These are phyloP conservation scores for Stromatinia cepivora DNA, from an alignment of 2,329 filamentous ascomycete genomes.

Conservation along the genomic window DNA sequence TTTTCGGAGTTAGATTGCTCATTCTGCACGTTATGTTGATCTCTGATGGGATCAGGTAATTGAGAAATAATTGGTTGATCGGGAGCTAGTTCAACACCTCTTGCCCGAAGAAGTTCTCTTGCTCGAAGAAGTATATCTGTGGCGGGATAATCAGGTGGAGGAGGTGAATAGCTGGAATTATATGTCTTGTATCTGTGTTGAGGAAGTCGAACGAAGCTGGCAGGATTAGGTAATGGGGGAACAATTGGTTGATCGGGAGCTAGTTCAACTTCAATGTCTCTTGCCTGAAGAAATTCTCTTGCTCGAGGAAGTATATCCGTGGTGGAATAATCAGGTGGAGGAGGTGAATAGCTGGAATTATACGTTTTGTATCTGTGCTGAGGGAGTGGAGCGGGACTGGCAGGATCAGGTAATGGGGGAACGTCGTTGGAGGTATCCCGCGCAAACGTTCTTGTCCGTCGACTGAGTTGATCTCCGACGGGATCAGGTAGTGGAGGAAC, in stretches of 20 bases:
- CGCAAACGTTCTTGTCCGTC: too few relatives aligned
- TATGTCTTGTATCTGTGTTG: not conserved
- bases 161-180: not conserved
- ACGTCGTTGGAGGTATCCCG: too few relatives aligned
- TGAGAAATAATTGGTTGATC: too few relatives aligned
- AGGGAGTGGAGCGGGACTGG: not conserved
- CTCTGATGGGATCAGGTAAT: too few relatives aligned
- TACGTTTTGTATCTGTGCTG: not conserved
- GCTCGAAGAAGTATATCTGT: not conserved
- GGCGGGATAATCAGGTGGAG: too few relatives aligned
- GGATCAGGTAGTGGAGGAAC: too few relatives aligned
- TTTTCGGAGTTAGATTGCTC: too few relatives aligned
- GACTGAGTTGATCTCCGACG: too few relatives aligned
- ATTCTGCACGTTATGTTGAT: not conserved
- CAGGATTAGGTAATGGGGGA: too few relatives aligned
- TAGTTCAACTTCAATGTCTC: not conserved
- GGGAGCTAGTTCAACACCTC: not conserved
- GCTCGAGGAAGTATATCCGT: not conserved
- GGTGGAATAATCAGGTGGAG: too few relatives aligned
- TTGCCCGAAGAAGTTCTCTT: not conserved
- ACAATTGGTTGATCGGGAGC: too few relatives aligned
- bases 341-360: not conserved
- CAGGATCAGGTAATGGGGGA: too few relatives aligned
- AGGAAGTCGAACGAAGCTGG: not conserved
- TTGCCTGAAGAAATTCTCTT: not conserved